A percentile compares a stretch with the other conserved stretches of the same genome.
phyloP scores from a whole-genome alignment of 2,329 filamentous ascomycete species.

The Macroventuria anomochaeta region DNA sequence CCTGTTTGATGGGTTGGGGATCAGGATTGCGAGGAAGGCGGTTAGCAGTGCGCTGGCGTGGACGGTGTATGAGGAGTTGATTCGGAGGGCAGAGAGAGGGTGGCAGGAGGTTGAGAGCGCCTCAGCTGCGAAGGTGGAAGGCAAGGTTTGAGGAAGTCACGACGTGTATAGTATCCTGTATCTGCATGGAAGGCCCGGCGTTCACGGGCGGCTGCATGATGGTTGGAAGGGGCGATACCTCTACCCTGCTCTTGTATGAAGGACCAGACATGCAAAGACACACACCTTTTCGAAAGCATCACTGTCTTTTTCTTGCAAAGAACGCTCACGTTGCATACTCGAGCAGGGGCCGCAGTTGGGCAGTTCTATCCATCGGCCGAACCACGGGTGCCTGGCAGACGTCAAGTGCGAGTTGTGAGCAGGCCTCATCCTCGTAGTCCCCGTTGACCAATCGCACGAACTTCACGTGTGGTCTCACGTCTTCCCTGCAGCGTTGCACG shows the following conservation, averaged over 20 bases:
- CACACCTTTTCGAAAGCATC: too few relatives aligned
- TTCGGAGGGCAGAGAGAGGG: conserved; percentile 70
- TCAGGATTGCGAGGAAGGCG: conserved; percentile 90
- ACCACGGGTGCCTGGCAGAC: conserved; percentile 12
- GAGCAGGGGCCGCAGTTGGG: conserved; percentile 17
- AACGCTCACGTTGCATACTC: background rate
- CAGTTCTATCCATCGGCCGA: conserved; percentile 1
- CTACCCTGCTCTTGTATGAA: conserved; percentile 4
- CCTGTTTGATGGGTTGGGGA: conserved; percentile 82
- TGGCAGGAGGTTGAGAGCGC: conserved; percentile 41
- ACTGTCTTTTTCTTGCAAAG: background rate
- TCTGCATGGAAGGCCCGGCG: conserved; percentile 3
- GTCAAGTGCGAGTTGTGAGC: conserved; percentile 3
- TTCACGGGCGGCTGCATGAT: background rate
- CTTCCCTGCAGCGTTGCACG: conserved; percentile 8
- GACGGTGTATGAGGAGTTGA: conserved; percentile 95
- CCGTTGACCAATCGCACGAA: background rate
- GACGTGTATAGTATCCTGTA: conserved; percentile 4
- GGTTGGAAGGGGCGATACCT: conserved; percentile 1
- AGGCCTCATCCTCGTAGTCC: conserved; percentile 1
- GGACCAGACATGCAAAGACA: too few relatives aligned
- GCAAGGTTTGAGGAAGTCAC: conserved; percentile 7
- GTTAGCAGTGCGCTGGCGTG: conserved; percentile 93
- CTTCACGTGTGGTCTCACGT: conserved; percentile 2
- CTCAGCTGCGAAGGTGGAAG: conserved; percentile 20